Base-by-base conservation (phyloP, 306 rosid species). In the Notholithocarpus densiflorus region DNA sequence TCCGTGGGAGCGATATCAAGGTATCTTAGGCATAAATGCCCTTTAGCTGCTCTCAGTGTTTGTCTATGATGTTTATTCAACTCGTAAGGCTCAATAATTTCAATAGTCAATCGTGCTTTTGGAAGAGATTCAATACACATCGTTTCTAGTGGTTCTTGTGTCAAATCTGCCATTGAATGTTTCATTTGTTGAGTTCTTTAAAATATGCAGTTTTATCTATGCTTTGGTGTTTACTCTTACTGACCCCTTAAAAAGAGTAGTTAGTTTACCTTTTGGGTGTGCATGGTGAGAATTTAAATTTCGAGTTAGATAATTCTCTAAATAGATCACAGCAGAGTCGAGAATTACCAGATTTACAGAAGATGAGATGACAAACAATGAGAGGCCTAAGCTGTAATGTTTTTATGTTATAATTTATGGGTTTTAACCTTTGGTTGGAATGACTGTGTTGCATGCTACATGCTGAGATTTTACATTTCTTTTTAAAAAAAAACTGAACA, bases 1-100 rank as follows among this genome's bases (percentile, higher is more conserved):
- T 94, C 76, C 95, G 98, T 1, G 98, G 98, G 75, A 89, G 93
- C 77, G 98, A 92, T 83, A 92, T 95, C 77, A 95, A 92, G 97
- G 98, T 93, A 92, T 79, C 11, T 15, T 21, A 14, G n/a, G 26
- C 1, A 0, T 1, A 43, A 10, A 23, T 15, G 19, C 40, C 3
- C 75, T 68, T 68, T n/a, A 37, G 6, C 26, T 68, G 14, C 18
- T 68, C 72, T 34, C 12, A 10, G 0, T 68, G 72, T 68, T 21
- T 68, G 52, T 19, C 10, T 68, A 9, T 7, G 24, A 68, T 68
- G 1, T 34, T 68, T 68, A 68, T 66, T 66, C 48, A n/a, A 18
- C 48, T 19, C 1, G 6, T 8, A 18, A 0, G 0, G 71, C 71
- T 31, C 6, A 2, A 6, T 31, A 64, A 64, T 64, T 6, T 17